Evolutionary conservation across 2,329 filamentous ascomycete genomes (phyloP).

Genomic region (Sclerotinia minor): DNA sequence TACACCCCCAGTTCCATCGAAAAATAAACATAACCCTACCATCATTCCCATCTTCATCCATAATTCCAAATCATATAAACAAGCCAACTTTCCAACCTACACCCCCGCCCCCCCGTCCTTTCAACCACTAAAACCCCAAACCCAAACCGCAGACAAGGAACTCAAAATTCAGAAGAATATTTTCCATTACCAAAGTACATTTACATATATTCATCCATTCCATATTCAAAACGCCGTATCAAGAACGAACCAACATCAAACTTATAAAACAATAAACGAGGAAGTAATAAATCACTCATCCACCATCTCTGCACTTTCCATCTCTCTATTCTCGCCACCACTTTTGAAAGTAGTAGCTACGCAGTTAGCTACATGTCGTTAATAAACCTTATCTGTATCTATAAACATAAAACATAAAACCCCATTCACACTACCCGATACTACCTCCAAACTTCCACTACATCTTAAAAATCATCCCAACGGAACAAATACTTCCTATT

Average conservation of each 20-base stretch:
- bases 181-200: background rate
- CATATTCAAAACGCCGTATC: background rate
- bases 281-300: too few relatives aligned
- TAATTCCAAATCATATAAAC: background rate
- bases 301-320: too few relatives aligned
- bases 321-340: too few relatives aligned
- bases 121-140: too few relatives aligned
- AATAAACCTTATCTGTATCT: too few relatives aligned
- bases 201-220: background rate
- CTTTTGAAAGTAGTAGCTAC: too few relatives aligned
- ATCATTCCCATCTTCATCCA: background rate
- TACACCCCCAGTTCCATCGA: too few relatives aligned
- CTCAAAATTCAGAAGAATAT: background rate
- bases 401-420: too few relatives aligned
- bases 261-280: too few relatives aligned
- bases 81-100: background rate
- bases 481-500: background rate
- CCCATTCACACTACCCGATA: background rate
- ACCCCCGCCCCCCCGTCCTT: too few relatives aligned
- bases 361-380: too few relatives aligned
- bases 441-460: background rate
- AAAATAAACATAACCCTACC: background rate
- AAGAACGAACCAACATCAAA: too few relatives aligned
- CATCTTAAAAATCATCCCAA: background rate
- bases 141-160: background rate